phyloP scores from a whole-genome alignment of 1,284 basidiomycete genomes.

The Microbotryum violaceum region DNA sequence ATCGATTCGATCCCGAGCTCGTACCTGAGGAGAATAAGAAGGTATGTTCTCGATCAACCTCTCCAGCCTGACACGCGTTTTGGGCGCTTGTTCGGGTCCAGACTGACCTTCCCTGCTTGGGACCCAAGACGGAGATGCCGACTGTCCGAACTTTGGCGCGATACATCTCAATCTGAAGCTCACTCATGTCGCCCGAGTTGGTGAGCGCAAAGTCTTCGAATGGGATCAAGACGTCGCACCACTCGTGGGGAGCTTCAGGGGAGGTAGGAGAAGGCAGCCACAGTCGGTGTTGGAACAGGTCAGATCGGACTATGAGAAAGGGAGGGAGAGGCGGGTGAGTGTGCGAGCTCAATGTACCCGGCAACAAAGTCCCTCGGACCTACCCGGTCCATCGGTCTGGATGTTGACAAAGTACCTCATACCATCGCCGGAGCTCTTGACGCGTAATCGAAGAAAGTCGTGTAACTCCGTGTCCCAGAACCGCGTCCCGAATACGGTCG shows the following conservation, averaged over 20 bases:
- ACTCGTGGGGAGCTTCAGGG: slow-evolving; percentile 55
- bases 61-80: neutral
- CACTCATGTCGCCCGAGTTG: slow-evolving; percentile 66
- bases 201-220: slow-evolving; percentile 73
- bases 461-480: slow-evolving; percentile 72
- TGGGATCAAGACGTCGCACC: slow-evolving; percentile 83
- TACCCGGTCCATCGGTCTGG: slow-evolving; percentile 62
- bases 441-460: slow-evolving; percentile 65
- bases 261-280: slow-evolving; percentile 48
- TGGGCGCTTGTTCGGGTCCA: too few species aligned
- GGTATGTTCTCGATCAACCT: neutral
- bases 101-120: slow-evolving; percentile 28
- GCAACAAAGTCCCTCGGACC: neutral
- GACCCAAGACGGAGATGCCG: slow-evolving; percentile 70
- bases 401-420: slow-evolving; percentile 71
- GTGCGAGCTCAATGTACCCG: neutral
- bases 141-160: slow-evolving; percentile 66
- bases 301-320: slow-evolving; percentile 50
- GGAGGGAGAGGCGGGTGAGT: neutral
- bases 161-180: slow-evolving; percentile 59
- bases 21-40: slow-evolving; percentile 7
- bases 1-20: slow-evolving; percentile 29
- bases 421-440: slow-evolving; percentile 57
- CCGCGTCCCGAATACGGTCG: slow-evolving; percentile 69
- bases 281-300: slow-evolving; percentile 82